Evolutionary conservation across 2,329 filamentous ascomycete genomes (phyloP).

Genomic region (Fusarium buxicola): DNA sequence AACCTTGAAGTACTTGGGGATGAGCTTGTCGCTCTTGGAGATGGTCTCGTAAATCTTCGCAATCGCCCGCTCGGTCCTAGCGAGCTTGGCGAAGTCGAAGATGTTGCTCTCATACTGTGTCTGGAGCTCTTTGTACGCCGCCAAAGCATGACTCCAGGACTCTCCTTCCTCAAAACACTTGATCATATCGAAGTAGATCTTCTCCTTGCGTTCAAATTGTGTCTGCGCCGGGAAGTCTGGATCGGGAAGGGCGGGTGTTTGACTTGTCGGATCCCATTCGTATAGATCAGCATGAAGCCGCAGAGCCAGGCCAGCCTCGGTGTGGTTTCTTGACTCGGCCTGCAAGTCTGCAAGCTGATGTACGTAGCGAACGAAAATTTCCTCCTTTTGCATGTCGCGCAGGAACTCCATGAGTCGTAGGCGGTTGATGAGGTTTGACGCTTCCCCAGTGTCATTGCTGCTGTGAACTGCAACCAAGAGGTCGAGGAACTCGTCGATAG

Average conservation of each 20-base stretch:
- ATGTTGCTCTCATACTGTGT: slow-evolving; percentile 89
- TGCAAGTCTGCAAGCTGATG: slow-evolving; percentile 89
- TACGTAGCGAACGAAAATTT: slow-evolving; percentile 96
- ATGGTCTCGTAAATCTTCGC: slow-evolving; percentile 92
- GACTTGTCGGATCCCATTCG: slow-evolving; percentile 82
- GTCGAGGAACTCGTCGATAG: slow-evolving; percentile 90
- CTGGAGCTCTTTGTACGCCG: slow-evolving; percentile 90
- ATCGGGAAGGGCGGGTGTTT: slow-evolving; percentile 74
- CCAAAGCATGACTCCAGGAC: slow-evolving; percentile 89
- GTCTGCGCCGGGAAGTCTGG: slow-evolving; percentile 85
- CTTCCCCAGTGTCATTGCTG: slow-evolving; percentile 77
- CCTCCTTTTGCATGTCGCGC: slow-evolving; percentile 95
- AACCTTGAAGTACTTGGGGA: slow-evolving; percentile 91
- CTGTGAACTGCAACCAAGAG: slow-evolving; percentile 90
- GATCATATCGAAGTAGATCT: slow-evolving; percentile 93
- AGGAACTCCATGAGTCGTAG: slow-evolving; percentile 95
- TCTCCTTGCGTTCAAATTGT: slow-evolving; percentile 92
- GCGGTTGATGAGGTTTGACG: slow-evolving; percentile 86
- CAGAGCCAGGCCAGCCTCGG: slow-evolving; percentile 89
- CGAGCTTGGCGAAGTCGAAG: slow-evolving; percentile 93
- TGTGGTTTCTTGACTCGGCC: slow-evolving; percentile 78
- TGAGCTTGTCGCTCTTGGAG: slow-evolving; percentile 80
- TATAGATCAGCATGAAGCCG: slow-evolving; percentile 93
- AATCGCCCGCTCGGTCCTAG: slow-evolving; percentile 88
- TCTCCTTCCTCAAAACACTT: slow-evolving; percentile 94